Evolutionary conservation across 2,329 filamentous ascomycete species (phyloP).

Genomic region (Scedosporium apiospermum): DNA sequence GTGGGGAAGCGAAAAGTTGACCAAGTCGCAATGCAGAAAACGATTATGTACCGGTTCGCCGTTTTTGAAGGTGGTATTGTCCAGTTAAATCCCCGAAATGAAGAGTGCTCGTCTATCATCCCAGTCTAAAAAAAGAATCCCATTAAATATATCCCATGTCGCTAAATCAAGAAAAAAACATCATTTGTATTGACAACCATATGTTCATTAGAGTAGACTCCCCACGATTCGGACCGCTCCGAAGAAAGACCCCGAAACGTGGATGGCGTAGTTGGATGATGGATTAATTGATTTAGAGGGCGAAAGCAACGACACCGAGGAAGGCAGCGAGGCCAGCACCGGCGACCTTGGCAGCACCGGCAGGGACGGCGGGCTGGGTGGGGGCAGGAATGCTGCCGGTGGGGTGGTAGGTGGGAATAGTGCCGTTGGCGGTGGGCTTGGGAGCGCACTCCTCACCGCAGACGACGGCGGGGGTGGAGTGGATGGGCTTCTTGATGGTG

Average conservation of each 20-base stretch:
- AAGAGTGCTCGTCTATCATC: slow-evolving; percentile 4
- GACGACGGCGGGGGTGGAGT: slow-evolving; percentile 39
- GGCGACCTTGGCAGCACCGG: slow-evolving; percentile 46
- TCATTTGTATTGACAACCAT: slow-evolving; percentile 1
- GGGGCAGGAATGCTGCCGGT: slow-evolving; percentile 14
- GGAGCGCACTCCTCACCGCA: slow-evolving; percentile 36
- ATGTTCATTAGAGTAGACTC: not conserved
- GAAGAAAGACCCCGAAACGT: not conserved
- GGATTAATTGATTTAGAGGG: slow-evolving; percentile 41
- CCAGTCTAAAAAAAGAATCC: slow-evolving; percentile 1
- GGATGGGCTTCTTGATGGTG: slow-evolving; percentile 53
- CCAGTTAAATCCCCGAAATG: slow-evolving; percentile 3
- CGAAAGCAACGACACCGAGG: slow-evolving; percentile 50
- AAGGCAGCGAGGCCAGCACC: slow-evolving; percentile 49
- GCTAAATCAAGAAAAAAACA: slow-evolving; percentile 4
- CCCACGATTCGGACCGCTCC: not conserved
- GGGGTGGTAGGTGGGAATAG: slow-evolving; percentile 6
- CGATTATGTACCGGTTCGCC: slow-evolving; percentile 2
- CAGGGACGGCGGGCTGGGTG: slow-evolving; percentile 24
- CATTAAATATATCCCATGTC: not conserved
- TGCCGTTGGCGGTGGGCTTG: slow-evolving; percentile 4
- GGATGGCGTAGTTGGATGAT: slow-evolving; percentile 3
- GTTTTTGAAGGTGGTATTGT: not conserved
- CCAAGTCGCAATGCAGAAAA: slow-evolving; percentile 1
- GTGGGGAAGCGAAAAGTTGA: not conserved